phyloP scores from a whole-genome alignment of 306 rosid species.

The Erythrophleum fordii region DNA sequence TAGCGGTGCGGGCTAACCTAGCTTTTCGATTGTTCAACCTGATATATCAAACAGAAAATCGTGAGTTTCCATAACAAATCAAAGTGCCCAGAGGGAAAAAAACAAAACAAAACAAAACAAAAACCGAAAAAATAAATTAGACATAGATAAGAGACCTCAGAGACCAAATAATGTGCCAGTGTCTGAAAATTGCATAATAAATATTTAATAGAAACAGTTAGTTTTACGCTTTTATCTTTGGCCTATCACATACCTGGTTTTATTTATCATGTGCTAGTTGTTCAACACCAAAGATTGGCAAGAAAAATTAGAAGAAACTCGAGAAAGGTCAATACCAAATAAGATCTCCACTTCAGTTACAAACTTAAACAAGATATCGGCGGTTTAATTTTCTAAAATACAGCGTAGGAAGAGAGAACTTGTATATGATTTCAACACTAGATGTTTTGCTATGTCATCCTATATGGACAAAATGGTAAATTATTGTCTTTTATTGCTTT shows the following conservation, averaged over 20 bases:
- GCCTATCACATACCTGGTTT: background rate
- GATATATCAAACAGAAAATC: conserved; percentile 27
- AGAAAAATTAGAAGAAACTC: conserved; percentile 4
- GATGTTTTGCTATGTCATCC: background rate
- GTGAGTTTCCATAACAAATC: conserved; percentile 12
- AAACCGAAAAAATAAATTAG: conserved; percentile 1
- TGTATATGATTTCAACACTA: conserved; percentile 6
- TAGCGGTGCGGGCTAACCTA: conserved; percentile 84
- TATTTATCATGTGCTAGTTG: background rate
- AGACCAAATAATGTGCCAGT: conserved; percentile 6
- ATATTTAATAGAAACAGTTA: background rate
- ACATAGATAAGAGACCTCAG: background rate
- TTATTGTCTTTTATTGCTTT: background rate
- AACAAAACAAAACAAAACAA: no score
- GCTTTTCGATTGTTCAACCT: conserved; percentile 98
- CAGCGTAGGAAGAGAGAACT: background rate
- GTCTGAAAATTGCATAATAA: conserved; percentile 3
- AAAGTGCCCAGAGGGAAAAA: background rate
- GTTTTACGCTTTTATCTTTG: background rate
- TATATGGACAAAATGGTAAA: background rate
- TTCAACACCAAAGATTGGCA: background rate
- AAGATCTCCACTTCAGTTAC: conserved; percentile 1
- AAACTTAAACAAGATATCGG: conserved; percentile 6
- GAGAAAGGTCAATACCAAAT: conserved; percentile 13
- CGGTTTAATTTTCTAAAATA: background rate